Base-by-base conservation (phyloP, 2,329 filamentous ascomycete species). In the Penicillium griseofulvum region DNA sequence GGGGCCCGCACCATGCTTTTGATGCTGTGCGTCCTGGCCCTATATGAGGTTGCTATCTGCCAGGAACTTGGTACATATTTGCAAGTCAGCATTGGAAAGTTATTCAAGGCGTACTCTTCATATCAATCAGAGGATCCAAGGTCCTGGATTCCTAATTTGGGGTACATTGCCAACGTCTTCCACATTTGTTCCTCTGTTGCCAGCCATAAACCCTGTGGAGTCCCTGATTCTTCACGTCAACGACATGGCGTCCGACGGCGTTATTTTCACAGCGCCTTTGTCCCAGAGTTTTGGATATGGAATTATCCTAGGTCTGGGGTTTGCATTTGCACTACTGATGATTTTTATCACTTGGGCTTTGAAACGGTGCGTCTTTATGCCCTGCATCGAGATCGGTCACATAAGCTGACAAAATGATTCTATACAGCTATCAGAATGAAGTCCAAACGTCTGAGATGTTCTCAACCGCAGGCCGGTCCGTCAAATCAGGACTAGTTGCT, bases 361-460 rank as follows among this genome's bases (percentile, higher is more conserved):
- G 55, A 87, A 86, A 67, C 78, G 85, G 68, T 84, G 75, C 43
- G 62, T 29, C 37, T 49, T 36, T 34, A 28, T 24, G 12, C 4
- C 6, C 8, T 46, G 19, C 10, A 26, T 43, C 16, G 7, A 17
- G 11, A 1, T 12, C 3, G 22, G 7, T 28, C 29, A 9, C 22
- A 28, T 7, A 10, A 26, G 28, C 49, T 58, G 36, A 62, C 39
- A 8, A 17, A 19, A n/a, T 19, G 29, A 0, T 4, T 2, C 28
- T 42, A 50, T 19, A 54, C 48, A 80, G 82, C 61, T 88, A 87
- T 69, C 86, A 87, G 66, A 81, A 86, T 78, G 91, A 78, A 69
- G 72, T 92, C 3, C 91, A 96, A 72, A 96, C 92, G 0, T 92
- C 89, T 0, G 91, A 96, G 76, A 94, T 91, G 84, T 96, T 96